Evolutionary conservation across 139 green algal genomes (phyloP), one percentile per base, ranked within the genome.

Genomic region (Ostreobium quekettii): DNA sequence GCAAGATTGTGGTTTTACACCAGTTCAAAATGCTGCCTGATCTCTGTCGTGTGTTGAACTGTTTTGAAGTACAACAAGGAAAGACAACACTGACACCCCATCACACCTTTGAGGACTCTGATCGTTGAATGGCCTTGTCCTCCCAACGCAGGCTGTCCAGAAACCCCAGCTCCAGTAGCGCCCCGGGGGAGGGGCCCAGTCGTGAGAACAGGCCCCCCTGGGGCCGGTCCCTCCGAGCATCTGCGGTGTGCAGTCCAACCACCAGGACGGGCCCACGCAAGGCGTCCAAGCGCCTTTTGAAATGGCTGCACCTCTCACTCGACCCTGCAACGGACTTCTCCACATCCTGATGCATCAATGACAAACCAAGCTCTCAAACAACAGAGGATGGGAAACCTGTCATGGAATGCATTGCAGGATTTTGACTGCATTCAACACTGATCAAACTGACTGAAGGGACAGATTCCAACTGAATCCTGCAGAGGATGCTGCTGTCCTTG

Each of bases 201-300:
- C 36, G 60, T 5, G 32, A 38, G 31, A 75, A 71, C 6, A 75
- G 49, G 35, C 28, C 63, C 4, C 60, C n/a, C 3, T 31, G 35
- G 22, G 30, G 22, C 56, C 69, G 30, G 28, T 82, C 76, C 31
- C 77, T 82, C 8, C 62, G 47, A 11, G 48, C 36, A 1, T 71
- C 59, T 11, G 36, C 24, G 35, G 61, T 80, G 47, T 81, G 68
- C 47, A 47, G 68, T 2, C 75, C 76, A 37, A 82, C 68, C 5
- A 81, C 56, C 36, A 82, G 47, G 29, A 82, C 1, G 22, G 29
- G 46, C 26, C 42, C 76, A 0, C 72, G 32, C 31, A 66, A 5
- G 35, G 46, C 48, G 29, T 82, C 75, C 75, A 82, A 32, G 3
- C 74, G 39, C 30, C 70, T 66, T 22, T 66, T 66, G 6, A 76